Conservation (phyloP, 179 eudicot genomes). For the Spergularia azorica region DNA sequence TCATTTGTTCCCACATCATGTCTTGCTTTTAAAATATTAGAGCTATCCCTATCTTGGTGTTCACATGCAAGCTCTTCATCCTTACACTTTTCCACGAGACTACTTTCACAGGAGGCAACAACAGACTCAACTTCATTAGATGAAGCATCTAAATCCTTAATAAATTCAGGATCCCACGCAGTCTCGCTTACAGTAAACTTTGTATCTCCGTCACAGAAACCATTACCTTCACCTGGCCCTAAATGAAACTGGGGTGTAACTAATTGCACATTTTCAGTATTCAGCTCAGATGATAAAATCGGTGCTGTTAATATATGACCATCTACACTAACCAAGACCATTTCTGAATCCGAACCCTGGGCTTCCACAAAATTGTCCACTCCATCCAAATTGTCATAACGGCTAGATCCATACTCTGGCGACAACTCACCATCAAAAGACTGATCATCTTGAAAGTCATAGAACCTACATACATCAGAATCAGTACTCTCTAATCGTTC, state of each 20-base stretch:
- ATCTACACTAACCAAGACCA: conserved; percentile 94
- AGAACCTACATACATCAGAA: conserved; percentile 70
- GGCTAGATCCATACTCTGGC: conserved; percentile 70
- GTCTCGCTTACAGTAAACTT: conserved; percentile 46
- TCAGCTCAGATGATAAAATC: conserved; percentile 59
- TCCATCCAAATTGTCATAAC: conserved; percentile 64
- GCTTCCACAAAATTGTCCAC: conserved; percentile 63
- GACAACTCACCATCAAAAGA: conserved; percentile 68
- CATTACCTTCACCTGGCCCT: conserved; percentile 73
- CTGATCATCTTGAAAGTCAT: conserved; percentile 86
- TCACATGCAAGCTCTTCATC: conserved; percentile 23
- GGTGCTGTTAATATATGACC: conserved; percentile 95
- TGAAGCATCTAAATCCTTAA: conserved; percentile 41
- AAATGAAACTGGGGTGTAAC: conserved; percentile 80
- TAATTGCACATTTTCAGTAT: conserved; percentile 51
- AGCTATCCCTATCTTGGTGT: conserved; percentile 18
- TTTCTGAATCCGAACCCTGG: conserved; percentile 62
- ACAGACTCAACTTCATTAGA: conserved; percentile 28
- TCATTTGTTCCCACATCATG: conserved; percentile 15
- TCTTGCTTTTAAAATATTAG: not conserved
- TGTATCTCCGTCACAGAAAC: conserved; percentile 44
- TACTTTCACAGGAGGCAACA: conserved; percentile 24
- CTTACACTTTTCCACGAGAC: conserved; percentile 17
- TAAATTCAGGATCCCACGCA: conserved; percentile 49
- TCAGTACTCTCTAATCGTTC: conserved; percentile 57